A percentile compares a stretch with the other conserved stretches of the same genome.
These are phyloP conservation scores for Yarrowia bubula DNA, from an alignment of 805 yeast species.

Conservation along the genomic window DNA sequence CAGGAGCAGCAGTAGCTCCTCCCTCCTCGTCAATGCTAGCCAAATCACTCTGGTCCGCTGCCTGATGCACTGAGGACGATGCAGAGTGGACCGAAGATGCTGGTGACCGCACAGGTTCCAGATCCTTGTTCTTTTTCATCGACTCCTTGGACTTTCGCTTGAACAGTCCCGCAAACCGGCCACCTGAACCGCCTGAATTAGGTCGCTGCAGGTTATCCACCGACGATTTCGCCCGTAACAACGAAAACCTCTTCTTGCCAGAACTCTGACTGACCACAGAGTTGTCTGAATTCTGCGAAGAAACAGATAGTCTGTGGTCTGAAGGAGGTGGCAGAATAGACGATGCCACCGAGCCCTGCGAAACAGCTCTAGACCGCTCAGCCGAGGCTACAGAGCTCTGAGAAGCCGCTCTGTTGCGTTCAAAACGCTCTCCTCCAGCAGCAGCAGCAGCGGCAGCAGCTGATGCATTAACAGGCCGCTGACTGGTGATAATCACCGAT, in stretches of 20 bases:
- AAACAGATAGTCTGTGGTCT: neutral
- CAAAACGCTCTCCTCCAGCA: neutral
- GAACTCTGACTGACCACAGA: neutral
- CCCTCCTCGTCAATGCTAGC: conserved; percentile 23
- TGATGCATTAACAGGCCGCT: conserved; percentile 8
- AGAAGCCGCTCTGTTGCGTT: neutral
- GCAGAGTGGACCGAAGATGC: conserved; percentile 13
- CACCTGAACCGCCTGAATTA: neutral
- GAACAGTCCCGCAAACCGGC: conserved; percentile 11
- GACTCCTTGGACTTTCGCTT: conserved; percentile 21
- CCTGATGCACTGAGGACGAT: neutral
- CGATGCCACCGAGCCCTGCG: conserved; percentile 12
- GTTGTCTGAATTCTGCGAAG: conserved; percentile 11
- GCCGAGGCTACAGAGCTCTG: conserved; percentile 8
- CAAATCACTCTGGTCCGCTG: conserved; percentile 10
- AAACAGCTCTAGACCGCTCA: neutral
- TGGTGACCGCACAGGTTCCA: neutral
- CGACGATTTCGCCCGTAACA: conserved; percentile 17
- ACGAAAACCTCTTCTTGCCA: conserved; percentile 4
- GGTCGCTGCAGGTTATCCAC: conserved; percentile 15
- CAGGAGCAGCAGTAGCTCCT: neutral
- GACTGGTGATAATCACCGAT: conserved; percentile 12
- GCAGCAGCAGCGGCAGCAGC: neutral
- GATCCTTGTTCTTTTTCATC: conserved; percentile 5
- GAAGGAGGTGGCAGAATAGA: neutral